A percentile compares a stretch with the other conserved stretches of the same genome.
These are phyloP conservation scores for Zygosaccharomyces bisporus DNA, from an alignment of 805 yeast species.

Conservation along the genomic window DNA sequence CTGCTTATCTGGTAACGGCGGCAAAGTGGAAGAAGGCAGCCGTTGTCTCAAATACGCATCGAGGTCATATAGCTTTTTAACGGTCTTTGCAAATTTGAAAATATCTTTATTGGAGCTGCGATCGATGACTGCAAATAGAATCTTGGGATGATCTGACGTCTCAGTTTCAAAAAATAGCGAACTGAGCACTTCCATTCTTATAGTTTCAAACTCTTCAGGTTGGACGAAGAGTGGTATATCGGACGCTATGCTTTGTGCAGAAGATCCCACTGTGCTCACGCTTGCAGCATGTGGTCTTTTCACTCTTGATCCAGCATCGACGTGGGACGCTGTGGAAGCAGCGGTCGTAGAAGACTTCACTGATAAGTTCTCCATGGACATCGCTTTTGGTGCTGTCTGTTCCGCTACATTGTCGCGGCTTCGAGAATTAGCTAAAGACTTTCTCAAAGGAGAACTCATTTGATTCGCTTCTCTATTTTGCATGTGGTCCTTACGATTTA, in stretches of 20 bases:
- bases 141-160: conserved; percentile 53
- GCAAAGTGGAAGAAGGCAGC: conserved; percentile 47
- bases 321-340: conserved; percentile 8
- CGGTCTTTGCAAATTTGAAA: conserved; percentile 69
- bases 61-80: conserved; percentile 55
- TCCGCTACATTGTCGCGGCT: conserved; percentile 1
- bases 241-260: conserved; percentile 16
- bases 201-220: conserved; percentile 54
- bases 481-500: conserved; percentile 14
- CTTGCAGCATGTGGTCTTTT: conserved; percentile 15
- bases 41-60: conserved; percentile 58
- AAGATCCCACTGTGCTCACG: conserved; percentile 14
- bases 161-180: conserved; percentile 42
- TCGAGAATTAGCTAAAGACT: conserved; percentile 5
- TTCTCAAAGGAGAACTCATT: conserved; percentile 4
- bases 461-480: conserved; percentile 3
- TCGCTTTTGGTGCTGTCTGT: not conserved
- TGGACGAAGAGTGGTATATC: conserved; percentile 52
- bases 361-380: conserved; percentile 10
- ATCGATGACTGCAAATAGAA: conserved; percentile 62
- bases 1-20: conserved; percentile 60
- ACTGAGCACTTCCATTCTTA: conserved; percentile 47
- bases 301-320: conserved; percentile 1
- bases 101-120: conserved; percentile 58
- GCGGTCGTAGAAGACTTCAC: conserved; percentile 11